Evolutionary conservation across 257 asterid species (phyloP).

Genomic region (Nicotiana obtusifolia): DNA sequence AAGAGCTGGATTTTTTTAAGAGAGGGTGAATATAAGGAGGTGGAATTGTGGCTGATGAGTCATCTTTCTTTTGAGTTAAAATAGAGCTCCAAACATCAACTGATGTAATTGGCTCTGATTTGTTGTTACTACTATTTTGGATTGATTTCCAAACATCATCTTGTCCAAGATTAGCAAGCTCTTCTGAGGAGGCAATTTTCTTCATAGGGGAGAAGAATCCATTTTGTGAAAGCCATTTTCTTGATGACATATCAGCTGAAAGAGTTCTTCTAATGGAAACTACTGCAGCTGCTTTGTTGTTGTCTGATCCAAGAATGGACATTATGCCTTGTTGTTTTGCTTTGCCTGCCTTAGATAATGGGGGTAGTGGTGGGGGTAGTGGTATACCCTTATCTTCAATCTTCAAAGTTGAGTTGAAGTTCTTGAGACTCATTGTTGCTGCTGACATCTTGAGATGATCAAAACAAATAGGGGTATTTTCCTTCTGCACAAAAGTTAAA

Average conservation of each 20-base stretch:
- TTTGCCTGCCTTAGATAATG: conserved; percentile 3
- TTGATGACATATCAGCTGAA: conserved; percentile 44
- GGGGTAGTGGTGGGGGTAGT: not conserved
- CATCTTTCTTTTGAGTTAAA: conserved; percentile 27
- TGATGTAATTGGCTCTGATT: not conserved
- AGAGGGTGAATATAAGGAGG: conserved; percentile 63
- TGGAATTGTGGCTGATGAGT: conserved; percentile 13
- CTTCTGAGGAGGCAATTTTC: conserved; percentile 26
- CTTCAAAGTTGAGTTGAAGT: conserved; percentile 10
- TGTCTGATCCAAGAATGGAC: conserved; percentile 13
- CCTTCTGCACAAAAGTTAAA: conserved; percentile 15
- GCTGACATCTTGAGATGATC: not conserved
- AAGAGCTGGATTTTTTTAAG: conserved; percentile 32
- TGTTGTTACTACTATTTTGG: not conserved
- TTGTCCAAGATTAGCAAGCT: conserved; percentile 17
- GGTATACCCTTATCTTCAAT: conserved; percentile 8
- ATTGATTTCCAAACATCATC: conserved; percentile 3
- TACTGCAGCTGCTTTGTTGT: not conserved
- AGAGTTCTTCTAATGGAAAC: conserved; percentile 25
- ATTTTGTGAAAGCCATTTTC: conserved; percentile 34
- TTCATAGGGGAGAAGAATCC: conserved; percentile 22
- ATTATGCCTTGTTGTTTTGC: conserved; percentile 60
- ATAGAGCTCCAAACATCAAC: conserved; percentile 11
- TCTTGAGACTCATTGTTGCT: conserved; percentile 9
- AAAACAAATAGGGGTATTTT: not conserved